Base-by-base conservation (phyloP, 2,329 filamentous ascomycete genomes). In the Neophaeococcomyces aloes region DNA sequence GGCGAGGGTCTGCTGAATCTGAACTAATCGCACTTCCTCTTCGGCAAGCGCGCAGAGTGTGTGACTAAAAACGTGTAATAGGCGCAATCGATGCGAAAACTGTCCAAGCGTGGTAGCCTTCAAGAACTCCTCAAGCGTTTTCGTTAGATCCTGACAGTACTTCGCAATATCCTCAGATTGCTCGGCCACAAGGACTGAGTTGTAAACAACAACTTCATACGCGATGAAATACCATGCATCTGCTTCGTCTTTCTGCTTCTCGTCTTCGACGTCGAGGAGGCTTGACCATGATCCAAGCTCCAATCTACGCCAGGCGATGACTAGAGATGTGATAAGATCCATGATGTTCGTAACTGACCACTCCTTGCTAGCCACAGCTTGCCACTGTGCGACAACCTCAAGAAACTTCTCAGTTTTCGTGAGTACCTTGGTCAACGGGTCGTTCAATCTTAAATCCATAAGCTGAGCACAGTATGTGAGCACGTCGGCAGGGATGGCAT, bases 211-310 rank as follows among this genome's bases (percentile, higher is more conserved):
- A 3, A 82, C 86, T 62, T 96, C 86, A 57, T 95, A 98, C 1
- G 89, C 87, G 47, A 96, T 75, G 56, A 95, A 98, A 81, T 88
- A 98, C 91, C 91, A 98, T 13, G 83, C 81, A 55, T 79, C 81
- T 2, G 89, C 87, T 57, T 86, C 81, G 38, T 85, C 75, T 17
- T 80, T 70, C 54, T 81, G 87, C 55, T 83, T 86, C 42, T 76
- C 72, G 29, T 79, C 73, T 61, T 98, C 91, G 60, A 84, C 78
- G 53, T 94, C 86, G 48, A 98, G 82, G 2, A 98, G 65, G 32
- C 81, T 83, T 29, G 84, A 80, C 91, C 91, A 98, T 0, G 89
- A 95, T 0, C 84, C 83, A 19, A 98, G 70, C 58, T 98, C 91
- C 25, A 98, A 70, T 47, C 88, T 81, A 49, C 91, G 77, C 93